Percentiles rank a stretch among this genome's conserved stretches.
phyloP scores from a whole-genome alignment of 176 grass and related monocot species.

The Rhynchospora tenuis region DNA sequence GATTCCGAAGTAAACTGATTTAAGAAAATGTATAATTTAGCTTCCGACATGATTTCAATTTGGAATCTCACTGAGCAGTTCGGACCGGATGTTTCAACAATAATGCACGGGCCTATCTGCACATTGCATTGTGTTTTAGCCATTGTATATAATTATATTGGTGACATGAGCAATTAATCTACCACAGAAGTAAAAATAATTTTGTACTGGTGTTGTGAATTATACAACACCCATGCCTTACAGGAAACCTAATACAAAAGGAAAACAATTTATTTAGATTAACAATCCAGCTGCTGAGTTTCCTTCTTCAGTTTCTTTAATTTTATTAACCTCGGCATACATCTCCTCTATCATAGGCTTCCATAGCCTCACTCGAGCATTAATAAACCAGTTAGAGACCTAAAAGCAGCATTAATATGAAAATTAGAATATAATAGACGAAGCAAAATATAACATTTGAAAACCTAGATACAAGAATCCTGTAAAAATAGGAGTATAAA shows the following conservation, averaged over 20 bases:
- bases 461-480: not conserved
- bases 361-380: constrained; percentile 76
- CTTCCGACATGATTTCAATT: too few relatives aligned
- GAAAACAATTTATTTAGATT: constrained; percentile 10
- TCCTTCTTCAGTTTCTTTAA: constrained; percentile 19
- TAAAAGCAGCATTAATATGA: not conserved
- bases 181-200: not conserved
- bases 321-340: constrained; percentile 56
- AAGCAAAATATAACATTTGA: not conserved
- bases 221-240: not conserved
- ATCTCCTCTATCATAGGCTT: constrained; percentile 92
- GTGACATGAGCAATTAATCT: not conserved
- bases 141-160: too few relatives aligned
- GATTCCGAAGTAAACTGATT: too few relatives aligned
- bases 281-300: constrained; percentile 4
- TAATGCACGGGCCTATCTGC: too few relatives aligned
- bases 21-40: too few relatives aligned
- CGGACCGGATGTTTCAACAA: too few relatives aligned
- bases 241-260: not conserved
- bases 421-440: not conserved
- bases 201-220: not conserved
- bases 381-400: constrained; percentile 98
- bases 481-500: not conserved
- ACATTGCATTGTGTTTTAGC: too few relatives aligned
- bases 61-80: too few relatives aligned